Percentiles rank a stretch among this genome's conserved stretches.
Conservation (phyloP, 2,329 filamentous ascomycete species). For the Diaporthe capsici region DNA sequence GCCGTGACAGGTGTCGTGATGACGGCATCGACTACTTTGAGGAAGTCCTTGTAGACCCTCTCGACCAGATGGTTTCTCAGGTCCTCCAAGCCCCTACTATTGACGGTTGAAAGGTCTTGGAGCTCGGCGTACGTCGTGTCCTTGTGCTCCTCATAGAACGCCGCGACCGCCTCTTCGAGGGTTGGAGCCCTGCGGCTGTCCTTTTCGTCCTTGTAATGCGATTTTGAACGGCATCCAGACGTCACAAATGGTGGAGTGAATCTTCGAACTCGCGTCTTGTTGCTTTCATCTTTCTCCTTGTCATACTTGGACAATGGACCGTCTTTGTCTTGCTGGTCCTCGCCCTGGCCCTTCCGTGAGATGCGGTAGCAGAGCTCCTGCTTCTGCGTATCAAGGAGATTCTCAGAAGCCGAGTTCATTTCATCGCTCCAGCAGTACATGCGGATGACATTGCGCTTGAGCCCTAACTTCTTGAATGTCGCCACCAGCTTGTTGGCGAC, state of each 20-base stretch:
- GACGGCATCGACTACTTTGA: neutral
- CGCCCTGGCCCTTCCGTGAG: neutral
- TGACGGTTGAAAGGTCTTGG: neutral
- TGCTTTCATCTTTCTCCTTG: neutral
- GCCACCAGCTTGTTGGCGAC: slow-evolving; percentile 12
- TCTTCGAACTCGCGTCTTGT: neutral
- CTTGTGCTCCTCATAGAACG: neutral
- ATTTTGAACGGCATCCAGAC: neutral
- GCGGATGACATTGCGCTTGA: neutral
- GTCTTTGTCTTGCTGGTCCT: neutral
- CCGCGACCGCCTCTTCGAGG: neutral
- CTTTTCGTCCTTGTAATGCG: neutral
- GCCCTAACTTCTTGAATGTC: neutral
- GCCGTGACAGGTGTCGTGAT: slow-evolving; percentile 16
- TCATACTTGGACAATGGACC: neutral
- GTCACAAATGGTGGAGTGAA: neutral
- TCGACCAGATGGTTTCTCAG: neutral
- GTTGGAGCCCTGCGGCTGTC: neutral
- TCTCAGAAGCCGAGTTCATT: neutral
- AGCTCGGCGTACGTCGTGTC: neutral
- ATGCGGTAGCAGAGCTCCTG: neutral
- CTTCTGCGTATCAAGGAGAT: neutral
- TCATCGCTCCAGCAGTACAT: slow-evolving; percentile 31
- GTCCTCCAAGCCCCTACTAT: neutral
- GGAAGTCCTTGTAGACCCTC: neutral